These are phyloP conservation scores for Anthostomella pinea DNA, from an alignment of 2,329 filamentous ascomycete species.

Conservation along the genomic window DNA sequence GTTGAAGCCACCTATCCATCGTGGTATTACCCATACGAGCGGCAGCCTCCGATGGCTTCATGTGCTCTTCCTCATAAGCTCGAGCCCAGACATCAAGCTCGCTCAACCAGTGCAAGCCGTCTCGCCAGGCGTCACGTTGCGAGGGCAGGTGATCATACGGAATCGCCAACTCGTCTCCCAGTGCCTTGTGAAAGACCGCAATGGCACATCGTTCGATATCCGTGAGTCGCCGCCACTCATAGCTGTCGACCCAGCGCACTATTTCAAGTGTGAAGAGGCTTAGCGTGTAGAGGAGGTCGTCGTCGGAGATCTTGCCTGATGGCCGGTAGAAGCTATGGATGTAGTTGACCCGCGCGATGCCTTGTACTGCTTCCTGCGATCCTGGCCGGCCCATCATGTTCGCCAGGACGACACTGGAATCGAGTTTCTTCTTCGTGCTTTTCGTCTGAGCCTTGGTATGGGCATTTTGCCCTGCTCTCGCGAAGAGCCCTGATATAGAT, in stretches of 20 bases:
- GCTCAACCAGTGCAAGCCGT: slow-evolving; percentile 13
- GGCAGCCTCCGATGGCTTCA: slow-evolving; percentile 4
- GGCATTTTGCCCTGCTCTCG: slow-evolving; percentile 4
- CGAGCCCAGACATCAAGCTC: slow-evolving; percentile 12
- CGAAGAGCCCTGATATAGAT: slow-evolving; percentile 10
- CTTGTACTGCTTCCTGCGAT: not conserved
- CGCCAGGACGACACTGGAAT: slow-evolving; percentile 1
- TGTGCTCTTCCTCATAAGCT: slow-evolving; percentile 7
- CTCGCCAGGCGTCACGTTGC: not conserved
- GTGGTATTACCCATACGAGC: slow-evolving; percentile 3
- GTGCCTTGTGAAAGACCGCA: slow-evolving; percentile 8
- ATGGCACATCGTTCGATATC: slow-evolving; percentile 9
- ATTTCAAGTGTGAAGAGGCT: slow-evolving; percentile 7
- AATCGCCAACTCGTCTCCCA: slow-evolving; percentile 9
- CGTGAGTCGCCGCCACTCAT: slow-evolving; percentile 8
- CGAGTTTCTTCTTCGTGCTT: not conserved
- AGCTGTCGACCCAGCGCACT: slow-evolving; percentile 5
- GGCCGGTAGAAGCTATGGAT: slow-evolving; percentile 13
- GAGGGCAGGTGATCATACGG: slow-evolving; percentile 5
- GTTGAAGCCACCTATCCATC: slow-evolving; percentile 3
- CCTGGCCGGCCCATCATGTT: slow-evolving; percentile 6
- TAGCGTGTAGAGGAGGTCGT: slow-evolving; percentile 13
- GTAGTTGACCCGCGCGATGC: slow-evolving; percentile 10
- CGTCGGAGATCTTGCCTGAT: slow-evolving; percentile 12
- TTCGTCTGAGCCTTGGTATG: not conserved